Evolutionary conservation across 2,329 filamentous ascomycete genomes (phyloP).

Genomic region (Graphiopsis chlorocephala): DNA sequence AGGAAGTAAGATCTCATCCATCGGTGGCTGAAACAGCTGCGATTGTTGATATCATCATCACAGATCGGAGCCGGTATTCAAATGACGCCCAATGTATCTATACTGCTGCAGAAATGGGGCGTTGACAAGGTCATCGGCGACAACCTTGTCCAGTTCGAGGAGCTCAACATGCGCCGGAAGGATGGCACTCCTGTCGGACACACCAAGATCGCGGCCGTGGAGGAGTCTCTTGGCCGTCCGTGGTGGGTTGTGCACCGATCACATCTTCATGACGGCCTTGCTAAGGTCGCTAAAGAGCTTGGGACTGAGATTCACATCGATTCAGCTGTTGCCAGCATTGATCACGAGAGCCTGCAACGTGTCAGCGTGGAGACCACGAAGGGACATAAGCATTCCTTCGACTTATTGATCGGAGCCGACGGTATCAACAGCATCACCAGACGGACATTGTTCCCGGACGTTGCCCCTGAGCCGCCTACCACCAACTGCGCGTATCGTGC

Average conservation of each 20-base stretch:
- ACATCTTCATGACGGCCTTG: constrained; percentile 47
- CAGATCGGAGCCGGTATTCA: constrained; percentile 31
- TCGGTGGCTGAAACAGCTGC: not conserved
- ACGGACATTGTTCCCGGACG: constrained; percentile 41
- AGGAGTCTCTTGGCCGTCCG: constrained; percentile 34
- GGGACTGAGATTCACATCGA: constrained; percentile 41
- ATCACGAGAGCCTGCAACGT: constrained; percentile 27
- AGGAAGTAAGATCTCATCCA: constrained; percentile 21
- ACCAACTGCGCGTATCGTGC: constrained; percentile 48
- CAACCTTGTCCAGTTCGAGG: constrained; percentile 41
- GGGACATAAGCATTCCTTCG: constrained; percentile 23
- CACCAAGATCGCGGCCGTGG: constrained; percentile 36
- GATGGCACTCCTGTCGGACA: constrained; percentile 41
- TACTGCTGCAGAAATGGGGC: constrained; percentile 41
- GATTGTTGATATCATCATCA: not conserved
- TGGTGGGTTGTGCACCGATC: constrained; percentile 50
- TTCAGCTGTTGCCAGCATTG: constrained; percentile 37
- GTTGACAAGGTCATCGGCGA: constrained; percentile 41
- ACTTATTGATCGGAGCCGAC: constrained; percentile 33
- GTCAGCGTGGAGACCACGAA: constrained; percentile 34
- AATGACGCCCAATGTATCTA: constrained; percentile 41
- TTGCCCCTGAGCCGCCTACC: constrained; percentile 40
- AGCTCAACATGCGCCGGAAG: constrained; percentile 41
- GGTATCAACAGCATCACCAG: constrained; percentile 37
- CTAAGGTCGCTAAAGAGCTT: constrained; percentile 38